Evolutionary conservation across 768 basidiomycete species (phyloP).

Genomic region (Lyophyllum atratum): DNA sequence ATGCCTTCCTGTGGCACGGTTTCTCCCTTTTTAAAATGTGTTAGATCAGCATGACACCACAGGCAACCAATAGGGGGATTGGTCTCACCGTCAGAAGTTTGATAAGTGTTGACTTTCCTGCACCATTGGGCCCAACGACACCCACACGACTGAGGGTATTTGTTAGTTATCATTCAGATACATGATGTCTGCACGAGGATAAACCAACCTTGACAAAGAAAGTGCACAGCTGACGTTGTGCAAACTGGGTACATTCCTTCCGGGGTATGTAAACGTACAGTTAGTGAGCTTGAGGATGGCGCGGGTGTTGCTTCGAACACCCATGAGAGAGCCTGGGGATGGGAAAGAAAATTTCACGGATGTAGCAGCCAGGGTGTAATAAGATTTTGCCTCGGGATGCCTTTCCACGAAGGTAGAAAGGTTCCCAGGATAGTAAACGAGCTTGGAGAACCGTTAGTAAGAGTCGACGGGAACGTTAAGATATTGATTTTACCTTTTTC

Average conservation of each 20-base stretch:
- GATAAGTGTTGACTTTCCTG: slow-evolving; percentile 95
- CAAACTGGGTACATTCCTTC: slow-evolving; percentile 76
- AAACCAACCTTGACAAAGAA: slow-evolving; percentile 79
- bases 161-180: slow-evolving; percentile 12
- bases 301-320: slow-evolving; percentile 92
- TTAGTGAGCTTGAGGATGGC: slow-evolving; percentile 91
- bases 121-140: slow-evolving; percentile 90
- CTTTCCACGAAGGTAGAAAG: slow-evolving; percentile 86
- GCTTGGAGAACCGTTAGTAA: slow-evolving; percentile 39
- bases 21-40: slow-evolving; percentile 64
- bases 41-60: slow-evolving; percentile 5
- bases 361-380: slow-evolving; percentile 94
- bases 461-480: slow-evolving; percentile 6
- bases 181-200: slow-evolving; percentile 16
- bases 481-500: slow-evolving; percentile 64
- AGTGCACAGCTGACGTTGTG: slow-evolving; percentile 89
- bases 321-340: slow-evolving; percentile 94
- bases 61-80: background rate
- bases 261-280: slow-evolving; percentile 95
- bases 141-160: slow-evolving; percentile 73
- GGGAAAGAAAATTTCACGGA: slow-evolving; percentile 96
- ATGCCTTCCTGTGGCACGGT: slow-evolving; percentile 87
- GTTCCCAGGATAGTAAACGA: slow-evolving; percentile 93
- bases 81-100: slow-evolving; percentile 81
- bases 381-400: slow-evolving; percentile 93